Percentiles rank a stretch among this genome's conserved stretches.
These are phyloP conservation scores for Heimioporus sp. DNA, from an alignment of 768 basidiomycete species.

Conservation along the genomic window DNA sequence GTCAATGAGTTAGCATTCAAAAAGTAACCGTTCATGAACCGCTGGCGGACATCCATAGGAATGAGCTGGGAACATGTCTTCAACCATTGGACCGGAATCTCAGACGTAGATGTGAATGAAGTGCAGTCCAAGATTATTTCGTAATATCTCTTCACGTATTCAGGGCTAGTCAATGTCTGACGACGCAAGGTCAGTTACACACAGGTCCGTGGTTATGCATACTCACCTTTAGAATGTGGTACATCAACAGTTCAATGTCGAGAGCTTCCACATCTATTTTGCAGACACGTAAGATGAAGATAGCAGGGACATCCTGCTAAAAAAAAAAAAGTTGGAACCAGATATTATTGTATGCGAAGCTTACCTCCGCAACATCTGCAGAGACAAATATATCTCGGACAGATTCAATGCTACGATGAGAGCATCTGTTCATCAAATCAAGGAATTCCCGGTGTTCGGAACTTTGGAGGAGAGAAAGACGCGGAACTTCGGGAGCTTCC, in stretches of 20 bases:
- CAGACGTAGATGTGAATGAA: constrained; percentile 68
- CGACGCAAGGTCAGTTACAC: not conserved
- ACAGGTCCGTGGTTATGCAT: not conserved
- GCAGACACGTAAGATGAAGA: constrained; percentile 65
- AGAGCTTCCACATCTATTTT: constrained; percentile 76
- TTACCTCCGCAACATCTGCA: constrained; percentile 45
- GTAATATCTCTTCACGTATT: constrained; percentile 49
- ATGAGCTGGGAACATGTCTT: constrained; percentile 76
- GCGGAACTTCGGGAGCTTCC: constrained; percentile 64
- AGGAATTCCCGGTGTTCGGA: constrained; percentile 61
- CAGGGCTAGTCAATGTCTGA: constrained; percentile 52
- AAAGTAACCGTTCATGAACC: constrained; percentile 62
- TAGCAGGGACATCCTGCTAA: constrained; percentile 39
- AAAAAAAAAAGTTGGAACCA: not conserved
- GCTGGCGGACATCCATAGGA: constrained; percentile 63
- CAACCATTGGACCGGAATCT: constrained; percentile 79
- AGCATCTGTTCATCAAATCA: constrained; percentile 64
- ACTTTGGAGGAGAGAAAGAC: constrained; percentile 47
- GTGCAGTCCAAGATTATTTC: constrained; percentile 85
- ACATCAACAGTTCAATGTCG: constrained; percentile 76
- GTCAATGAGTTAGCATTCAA: constrained; percentile 72
- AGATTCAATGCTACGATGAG: constrained; percentile 55
- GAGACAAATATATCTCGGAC: constrained; percentile 69
- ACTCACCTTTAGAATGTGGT: constrained; percentile 71
- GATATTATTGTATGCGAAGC: constrained; percentile 5